A percentile compares a stretch with the other conserved stretches of the same genome.
These are phyloP conservation scores for Tuber indicum DNA, from an alignment of 495 filamentous ascomycete genomes.

Conservation along the genomic window DNA sequence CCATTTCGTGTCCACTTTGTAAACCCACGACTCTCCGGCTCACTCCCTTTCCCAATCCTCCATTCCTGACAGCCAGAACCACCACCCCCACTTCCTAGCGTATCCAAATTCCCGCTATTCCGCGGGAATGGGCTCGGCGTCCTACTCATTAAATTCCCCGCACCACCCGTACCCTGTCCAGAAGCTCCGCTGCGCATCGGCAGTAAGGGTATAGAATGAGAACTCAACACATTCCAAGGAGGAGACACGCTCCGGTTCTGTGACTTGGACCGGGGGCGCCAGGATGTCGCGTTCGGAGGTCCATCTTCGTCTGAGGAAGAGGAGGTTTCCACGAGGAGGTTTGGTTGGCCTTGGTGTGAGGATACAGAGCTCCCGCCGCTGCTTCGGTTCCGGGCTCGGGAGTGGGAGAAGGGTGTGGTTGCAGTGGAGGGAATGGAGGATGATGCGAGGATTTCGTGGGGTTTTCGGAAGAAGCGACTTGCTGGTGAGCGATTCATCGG, in stretches of 20 bases:
- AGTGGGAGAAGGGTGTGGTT: slow-evolving; percentile 23
- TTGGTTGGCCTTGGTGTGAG: slow-evolving; percentile 30
- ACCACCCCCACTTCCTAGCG: slow-evolving; percentile 11
- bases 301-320: slow-evolving; percentile 19
- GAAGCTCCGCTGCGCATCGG: slow-evolving; percentile 26
- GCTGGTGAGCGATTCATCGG: not conserved
- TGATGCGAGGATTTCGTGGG: slow-evolving; percentile 36
- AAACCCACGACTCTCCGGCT: slow-evolving; percentile 35
- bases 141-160: slow-evolving; percentile 26
- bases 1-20: slow-evolving; percentile 43
- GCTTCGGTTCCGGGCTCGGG: slow-evolving; percentile 36
- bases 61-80: slow-evolving; percentile 4
- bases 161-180: slow-evolving; percentile 7
- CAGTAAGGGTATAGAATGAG: slow-evolving; percentile 32
- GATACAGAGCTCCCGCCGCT: slow-evolving; percentile 36
- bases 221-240: slow-evolving; percentile 23
- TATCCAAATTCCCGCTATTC: slow-evolving; percentile 19
- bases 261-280: slow-evolving; percentile 19
- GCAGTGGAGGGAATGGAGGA: slow-evolving; percentile 14
- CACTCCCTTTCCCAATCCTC: slow-evolving; percentile 32
- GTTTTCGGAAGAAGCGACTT: slow-evolving; percentile 29
- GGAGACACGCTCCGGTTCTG: slow-evolving; percentile 34
- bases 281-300: not conserved
- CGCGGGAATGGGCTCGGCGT: slow-evolving; percentile 30
- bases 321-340: slow-evolving; percentile 26